A percentile compares a stretch with the other conserved stretches of the same genome.
Evolutionary conservation across 2,329 filamentous ascomycete species (phyloP).

Genomic region (Davidsoniella eucalypti): DNA sequence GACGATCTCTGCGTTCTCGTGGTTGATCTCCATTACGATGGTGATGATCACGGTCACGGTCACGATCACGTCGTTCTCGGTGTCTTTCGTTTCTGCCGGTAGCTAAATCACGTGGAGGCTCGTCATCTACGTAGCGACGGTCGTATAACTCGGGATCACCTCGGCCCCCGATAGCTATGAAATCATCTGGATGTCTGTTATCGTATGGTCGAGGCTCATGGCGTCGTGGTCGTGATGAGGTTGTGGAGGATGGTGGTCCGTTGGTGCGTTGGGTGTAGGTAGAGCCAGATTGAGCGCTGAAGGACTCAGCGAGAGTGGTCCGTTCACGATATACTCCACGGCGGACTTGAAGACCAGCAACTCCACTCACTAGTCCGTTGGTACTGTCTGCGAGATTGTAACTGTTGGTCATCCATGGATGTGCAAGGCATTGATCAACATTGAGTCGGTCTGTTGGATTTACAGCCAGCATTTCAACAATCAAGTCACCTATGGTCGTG

Average conservation of each 20-base stretch:
- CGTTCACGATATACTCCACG: slow-evolving; percentile 68
- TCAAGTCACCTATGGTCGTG: slow-evolving; percentile 51
- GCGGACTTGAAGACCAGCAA: slow-evolving; percentile 69
- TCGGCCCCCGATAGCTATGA: slow-evolving; percentile 70
- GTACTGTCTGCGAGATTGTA: slow-evolving; percentile 67
- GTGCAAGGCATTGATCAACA: slow-evolving; percentile 76
- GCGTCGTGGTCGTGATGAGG: slow-evolving; percentile 20
- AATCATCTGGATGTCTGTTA: slow-evolving; percentile 54
- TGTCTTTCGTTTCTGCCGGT: background rate
- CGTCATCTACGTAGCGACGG: slow-evolving; percentile 26
- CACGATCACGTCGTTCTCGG: background rate
- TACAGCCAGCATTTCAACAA: slow-evolving; percentile 87
- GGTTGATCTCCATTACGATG: too few relatives aligned
- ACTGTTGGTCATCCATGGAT: slow-evolving; percentile 66
- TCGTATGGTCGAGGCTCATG: slow-evolving; percentile 51
- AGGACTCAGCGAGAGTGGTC: background rate
- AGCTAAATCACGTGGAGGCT: slow-evolving; percentile 17
- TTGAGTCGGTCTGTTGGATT: slow-evolving; percentile 70
- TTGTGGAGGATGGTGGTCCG: background rate
- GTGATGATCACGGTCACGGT: too few relatives aligned
- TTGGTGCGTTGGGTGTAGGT: too few relatives aligned
- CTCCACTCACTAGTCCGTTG: slow-evolving; percentile 75
- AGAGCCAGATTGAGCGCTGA: background rate
- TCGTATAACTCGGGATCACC: slow-evolving; percentile 67
- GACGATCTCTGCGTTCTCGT: background rate